Base-by-base conservation (phyloP, 2,329 filamentous ascomycete genomes). In the Periconia digitata region DNA sequence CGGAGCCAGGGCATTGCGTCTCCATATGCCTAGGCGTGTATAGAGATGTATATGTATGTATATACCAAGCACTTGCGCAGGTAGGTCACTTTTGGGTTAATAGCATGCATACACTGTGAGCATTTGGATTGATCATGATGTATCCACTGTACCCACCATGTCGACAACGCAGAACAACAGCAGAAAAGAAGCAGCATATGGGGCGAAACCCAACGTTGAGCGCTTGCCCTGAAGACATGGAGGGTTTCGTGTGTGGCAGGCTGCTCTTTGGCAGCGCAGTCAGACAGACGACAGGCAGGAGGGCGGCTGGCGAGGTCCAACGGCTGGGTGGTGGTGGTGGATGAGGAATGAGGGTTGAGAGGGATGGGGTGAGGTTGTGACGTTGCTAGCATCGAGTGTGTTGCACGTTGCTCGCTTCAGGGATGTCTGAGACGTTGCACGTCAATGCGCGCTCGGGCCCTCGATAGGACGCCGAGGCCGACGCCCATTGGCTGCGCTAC, bases 241-340 rank as follows among this genome's bases (percentile, higher is more conserved):
- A 49, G 47, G 42, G 56, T 65, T 59, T 65, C 58, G 58, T 64
- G 65, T 65, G 56, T 58, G n/a, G 52, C 51, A 47, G 47, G 46
- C 47, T 41, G 39, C 43, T 32, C 12, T 4, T 27, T 7, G 12
- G 24, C n/a, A 12, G 27, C 10, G n/a, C 10, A 4, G 27, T 32
- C 27, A 32, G n/a, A n/a, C n/a, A n/a, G n/a, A n/a, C n/a, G n/a
- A n/a, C n/a, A 34, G 43, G 40, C 45, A 51, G 39, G 49, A 50
- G 20, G 49, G 50, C 54, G 56, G 57, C 36, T 57, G 47, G 51
- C 46, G 50, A 56, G 46, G 54, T 47, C 44, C 49, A 50, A 42
- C 42, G 43, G 51, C 43, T 44, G 51, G 51, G 32, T 45, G 47
- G 47, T 49, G 51, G 50, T 56, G 43, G 50, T 62, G 52, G 4